These are phyloP conservation scores for Persicaria maculosa DNA, from an alignment of 148 eudicot genomes.

Conservation along the genomic window DNA sequence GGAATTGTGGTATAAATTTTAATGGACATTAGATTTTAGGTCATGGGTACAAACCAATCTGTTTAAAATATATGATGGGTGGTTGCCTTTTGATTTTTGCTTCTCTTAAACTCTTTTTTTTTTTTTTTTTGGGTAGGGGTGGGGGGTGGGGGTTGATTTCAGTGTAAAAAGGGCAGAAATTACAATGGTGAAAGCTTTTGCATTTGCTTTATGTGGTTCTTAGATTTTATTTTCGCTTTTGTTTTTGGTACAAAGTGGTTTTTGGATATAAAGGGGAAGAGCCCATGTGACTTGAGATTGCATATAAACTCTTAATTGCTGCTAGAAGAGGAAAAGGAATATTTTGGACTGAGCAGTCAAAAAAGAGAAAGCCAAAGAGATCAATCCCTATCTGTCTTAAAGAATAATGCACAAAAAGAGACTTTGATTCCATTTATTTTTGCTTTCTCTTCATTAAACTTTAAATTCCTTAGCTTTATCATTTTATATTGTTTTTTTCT, in stretches of 20 bases:
- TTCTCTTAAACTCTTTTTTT: background rate
- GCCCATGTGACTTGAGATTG: background rate
- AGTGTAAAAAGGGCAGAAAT: slow-evolving; percentile 4
- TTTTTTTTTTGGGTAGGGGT: background rate
- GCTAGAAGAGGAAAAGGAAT: background rate
- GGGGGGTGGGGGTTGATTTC: background rate
- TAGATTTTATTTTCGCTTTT: background rate
- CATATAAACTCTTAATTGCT: background rate
- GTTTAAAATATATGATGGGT: background rate
- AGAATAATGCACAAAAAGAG: background rate
- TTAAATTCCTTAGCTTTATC: background rate
- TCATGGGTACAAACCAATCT: background rate
- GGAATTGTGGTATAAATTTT: background rate
- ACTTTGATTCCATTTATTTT: background rate
- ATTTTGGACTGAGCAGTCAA: slow-evolving; percentile 3
- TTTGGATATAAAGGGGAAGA: background rate
- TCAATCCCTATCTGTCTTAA: slow-evolving; percentile 2
- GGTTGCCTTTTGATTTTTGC: background rate
- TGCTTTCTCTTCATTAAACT: background rate
- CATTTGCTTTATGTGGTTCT: background rate
- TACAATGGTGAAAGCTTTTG: background rate
- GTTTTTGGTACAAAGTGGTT: background rate
- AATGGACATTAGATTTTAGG: background rate
- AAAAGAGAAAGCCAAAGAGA: background rate
- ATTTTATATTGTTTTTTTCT: background rate